phyloP scores from a whole-genome alignment of 2,329 filamentous ascomycete genomes.

The Didymella sp. region DNA sequence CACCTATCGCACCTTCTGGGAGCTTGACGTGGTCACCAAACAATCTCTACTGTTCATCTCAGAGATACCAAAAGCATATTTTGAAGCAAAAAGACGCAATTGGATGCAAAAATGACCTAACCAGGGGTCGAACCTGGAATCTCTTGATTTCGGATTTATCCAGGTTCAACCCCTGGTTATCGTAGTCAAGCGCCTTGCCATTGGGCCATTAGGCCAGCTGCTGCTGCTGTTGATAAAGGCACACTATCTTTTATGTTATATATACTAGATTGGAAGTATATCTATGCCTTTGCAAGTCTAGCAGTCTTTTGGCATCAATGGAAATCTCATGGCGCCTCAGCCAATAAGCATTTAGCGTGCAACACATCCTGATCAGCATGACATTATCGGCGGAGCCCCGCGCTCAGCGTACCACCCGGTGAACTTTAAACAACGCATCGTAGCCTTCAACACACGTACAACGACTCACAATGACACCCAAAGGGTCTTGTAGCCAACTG shows the following conservation, averaged over 20 bases:
- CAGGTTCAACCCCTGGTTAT: no score
- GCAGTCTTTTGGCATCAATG: not conserved
- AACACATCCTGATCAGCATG: not conserved
- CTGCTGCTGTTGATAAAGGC: no score
- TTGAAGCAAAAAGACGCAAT: not conserved
- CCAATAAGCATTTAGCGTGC: no score
- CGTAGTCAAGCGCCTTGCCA: conserved; percentile 62
- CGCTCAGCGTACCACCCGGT: not conserved
- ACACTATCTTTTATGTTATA: no score
- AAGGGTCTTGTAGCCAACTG: not conserved
- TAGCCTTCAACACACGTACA: not conserved
- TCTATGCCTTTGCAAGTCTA: no score
- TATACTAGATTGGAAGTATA: no score
- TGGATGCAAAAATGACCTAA: not conserved
- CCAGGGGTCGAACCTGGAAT: not conserved
- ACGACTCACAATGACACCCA: not conserved
- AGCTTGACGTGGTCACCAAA: no score
- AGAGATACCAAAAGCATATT: no score
- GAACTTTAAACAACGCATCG: not conserved
- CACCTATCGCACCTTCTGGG: no score
- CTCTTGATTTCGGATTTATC: no score
- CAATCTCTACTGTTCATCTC: no score
- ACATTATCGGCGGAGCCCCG: not conserved
- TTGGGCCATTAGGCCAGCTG: conserved; percentile 52
- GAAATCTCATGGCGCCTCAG: no score